phyloP scores from a whole-genome alignment of 768 basidiomycete species.

The Russula sp. region DNA sequence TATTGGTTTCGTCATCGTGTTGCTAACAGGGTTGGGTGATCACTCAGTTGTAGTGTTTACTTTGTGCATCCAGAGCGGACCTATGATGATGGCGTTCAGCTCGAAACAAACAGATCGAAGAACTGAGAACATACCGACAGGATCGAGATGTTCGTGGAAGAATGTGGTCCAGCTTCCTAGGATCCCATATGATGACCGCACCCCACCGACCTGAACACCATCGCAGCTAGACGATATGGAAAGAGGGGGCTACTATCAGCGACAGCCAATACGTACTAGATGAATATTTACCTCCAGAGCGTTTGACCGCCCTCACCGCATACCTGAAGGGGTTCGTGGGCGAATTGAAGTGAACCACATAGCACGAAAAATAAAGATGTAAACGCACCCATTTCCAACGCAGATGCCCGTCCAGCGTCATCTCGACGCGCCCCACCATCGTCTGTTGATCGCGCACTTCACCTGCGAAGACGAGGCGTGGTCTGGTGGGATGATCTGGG shows the following conservation, averaged over 20 bases:
- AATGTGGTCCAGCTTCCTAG: slow-evolving; percentile 54
- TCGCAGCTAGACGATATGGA: slow-evolving; percentile 46
- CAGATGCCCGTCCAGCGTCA: slow-evolving; percentile 56
- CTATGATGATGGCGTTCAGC: slow-evolving; percentile 21
- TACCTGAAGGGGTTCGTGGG: slow-evolving; percentile 11
- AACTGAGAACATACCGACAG: slow-evolving; percentile 42
- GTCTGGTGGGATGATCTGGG: slow-evolving; percentile 48
- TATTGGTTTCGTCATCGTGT: neutral
- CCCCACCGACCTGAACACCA: slow-evolving; percentile 58
- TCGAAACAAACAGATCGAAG: neutral
- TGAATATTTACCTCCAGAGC: slow-evolving; percentile 33
- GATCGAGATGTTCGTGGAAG: slow-evolving; percentile 47
- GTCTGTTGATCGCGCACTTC: slow-evolving; percentile 46
- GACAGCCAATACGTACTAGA: neutral
- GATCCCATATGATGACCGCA: slow-evolving; percentile 58
- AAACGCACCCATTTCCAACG: slow-evolving; percentile 62
- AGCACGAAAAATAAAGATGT: neutral
- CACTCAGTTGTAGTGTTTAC: slow-evolving; percentile 7
- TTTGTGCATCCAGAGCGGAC: slow-evolving; percentile 37
- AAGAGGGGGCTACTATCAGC: neutral
- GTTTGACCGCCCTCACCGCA: slow-evolving; percentile 31
- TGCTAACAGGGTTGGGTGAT: neutral
- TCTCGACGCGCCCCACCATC: slow-evolving; percentile 52
- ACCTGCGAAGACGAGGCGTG: slow-evolving; percentile 54
- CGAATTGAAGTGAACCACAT: neutral